Evolutionary conservation across 2,329 filamentous ascomycete genomes (phyloP).

Genomic region (Calycina herbarum): DNA sequence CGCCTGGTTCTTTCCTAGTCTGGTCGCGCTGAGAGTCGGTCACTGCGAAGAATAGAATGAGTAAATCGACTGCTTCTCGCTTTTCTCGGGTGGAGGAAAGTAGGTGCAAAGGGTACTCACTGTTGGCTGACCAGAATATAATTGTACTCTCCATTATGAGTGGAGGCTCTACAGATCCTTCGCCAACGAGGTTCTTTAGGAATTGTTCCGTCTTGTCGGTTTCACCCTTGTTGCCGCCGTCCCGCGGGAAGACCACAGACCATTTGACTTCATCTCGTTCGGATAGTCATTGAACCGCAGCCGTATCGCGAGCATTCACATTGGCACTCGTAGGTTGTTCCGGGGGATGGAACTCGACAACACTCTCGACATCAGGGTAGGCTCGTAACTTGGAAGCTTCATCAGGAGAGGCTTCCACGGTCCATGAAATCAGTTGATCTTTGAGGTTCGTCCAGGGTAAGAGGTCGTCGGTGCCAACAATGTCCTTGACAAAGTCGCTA

Average conservation of each 20-base stretch:
- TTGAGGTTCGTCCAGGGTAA: constrained; percentile 10
- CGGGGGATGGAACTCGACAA: constrained; percentile 6
- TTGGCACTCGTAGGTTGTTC: not conserved
- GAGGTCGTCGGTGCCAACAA: constrained; percentile 10
- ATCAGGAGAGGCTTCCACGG: constrained; percentile 8
- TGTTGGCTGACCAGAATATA: no score
- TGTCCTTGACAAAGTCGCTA: constrained; percentile 4
- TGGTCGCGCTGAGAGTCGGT: no score
- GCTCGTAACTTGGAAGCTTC: constrained; percentile 4
- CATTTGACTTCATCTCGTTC: not conserved
- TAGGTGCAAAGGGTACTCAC: no score
- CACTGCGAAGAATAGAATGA: no score
- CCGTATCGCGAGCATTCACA: not conserved
- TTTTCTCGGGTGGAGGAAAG: no score
- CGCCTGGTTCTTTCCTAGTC: no score
- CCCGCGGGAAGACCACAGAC: not conserved
- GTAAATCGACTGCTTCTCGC: no score
- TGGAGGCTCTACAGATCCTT: no score
- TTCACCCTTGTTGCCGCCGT: no score
- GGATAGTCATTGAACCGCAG: constrained; percentile 3
- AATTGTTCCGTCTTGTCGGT: no score
- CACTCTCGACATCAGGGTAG: not conserved
- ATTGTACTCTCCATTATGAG: no score
- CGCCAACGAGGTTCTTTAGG: no score
- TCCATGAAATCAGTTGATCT: constrained; percentile 2